Evolutionary conservation across 805 yeast genomes (phyloP).

Genomic region (Sugiyamaella smithiae): DNA sequence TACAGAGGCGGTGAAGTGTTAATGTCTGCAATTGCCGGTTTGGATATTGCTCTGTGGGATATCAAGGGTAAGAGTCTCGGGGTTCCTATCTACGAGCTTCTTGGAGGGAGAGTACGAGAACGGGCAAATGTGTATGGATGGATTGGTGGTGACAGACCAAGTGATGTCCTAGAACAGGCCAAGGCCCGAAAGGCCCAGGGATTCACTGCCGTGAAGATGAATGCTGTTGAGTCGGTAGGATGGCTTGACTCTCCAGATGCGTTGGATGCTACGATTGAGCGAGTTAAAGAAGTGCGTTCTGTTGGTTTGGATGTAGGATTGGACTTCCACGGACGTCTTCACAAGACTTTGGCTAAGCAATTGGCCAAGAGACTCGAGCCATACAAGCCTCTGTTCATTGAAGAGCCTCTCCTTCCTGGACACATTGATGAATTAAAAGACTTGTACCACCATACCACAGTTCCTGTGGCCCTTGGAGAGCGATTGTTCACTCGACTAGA

Average conservation of each 20-base stretch:
- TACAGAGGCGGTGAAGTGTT: constrained; percentile 35
- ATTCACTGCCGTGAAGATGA: constrained; percentile 36
- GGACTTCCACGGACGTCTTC: constrained; percentile 35
- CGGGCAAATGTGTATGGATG: constrained; percentile 32
- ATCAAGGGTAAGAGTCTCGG: constrained; percentile 33
- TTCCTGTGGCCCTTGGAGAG: constrained; percentile 33
- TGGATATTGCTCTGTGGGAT: constrained; percentile 36
- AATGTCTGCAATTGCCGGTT: constrained; percentile 34
- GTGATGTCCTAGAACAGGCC: constrained; percentile 30
- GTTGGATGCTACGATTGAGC: constrained; percentile 30
- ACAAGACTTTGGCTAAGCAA: constrained; percentile 34
- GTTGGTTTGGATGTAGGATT: constrained; percentile 32
- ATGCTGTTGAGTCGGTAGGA: constrained; percentile 31
- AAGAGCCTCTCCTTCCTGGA: constrained; percentile 32
- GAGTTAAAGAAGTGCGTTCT: constrained; percentile 26
- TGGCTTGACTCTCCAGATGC: constrained; percentile 30
- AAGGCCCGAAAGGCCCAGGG: constrained; percentile 31
- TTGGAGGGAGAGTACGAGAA: constrained; percentile 34
- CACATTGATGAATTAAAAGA: constrained; percentile 27
- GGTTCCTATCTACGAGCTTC: constrained; percentile 32
- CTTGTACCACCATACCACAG: constrained; percentile 25
- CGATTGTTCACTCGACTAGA: constrained; percentile 30
- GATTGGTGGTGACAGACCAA: constrained; percentile 32
- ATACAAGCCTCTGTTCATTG: constrained; percentile 30
- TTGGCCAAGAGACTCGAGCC: constrained; percentile 30